Evolutionary conservation across 768 basidiomycete species (phyloP).

Genomic region (Chlorophyllum brunneum): DNA sequence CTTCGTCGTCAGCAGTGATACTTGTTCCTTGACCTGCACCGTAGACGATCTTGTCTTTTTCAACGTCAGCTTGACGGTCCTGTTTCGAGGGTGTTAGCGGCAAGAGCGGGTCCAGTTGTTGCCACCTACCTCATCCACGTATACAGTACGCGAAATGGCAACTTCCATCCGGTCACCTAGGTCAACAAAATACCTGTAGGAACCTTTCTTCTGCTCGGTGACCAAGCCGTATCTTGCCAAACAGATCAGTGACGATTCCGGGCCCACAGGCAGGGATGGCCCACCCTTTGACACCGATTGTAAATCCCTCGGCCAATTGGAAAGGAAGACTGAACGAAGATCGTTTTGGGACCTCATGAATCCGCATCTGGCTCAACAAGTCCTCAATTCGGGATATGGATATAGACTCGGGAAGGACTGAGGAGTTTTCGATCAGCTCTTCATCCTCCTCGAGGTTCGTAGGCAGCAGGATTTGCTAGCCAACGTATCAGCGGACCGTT

Average conservation of each 20-base stretch:
- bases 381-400: constrained; percentile 79
- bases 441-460: constrained; percentile 51
- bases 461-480: constrained; percentile 59
- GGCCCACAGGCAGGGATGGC: constrained; percentile 15
- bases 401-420: constrained; percentile 60
- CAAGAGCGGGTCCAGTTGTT: background rate
- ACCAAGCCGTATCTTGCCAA: constrained; percentile 75
- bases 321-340: constrained; percentile 81
- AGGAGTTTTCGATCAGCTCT: constrained; percentile 36
- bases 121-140: constrained; percentile 66
- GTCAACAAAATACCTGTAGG: constrained; percentile 81
- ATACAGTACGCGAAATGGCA: constrained; percentile 63
- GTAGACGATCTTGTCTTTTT: constrained; percentile 42
- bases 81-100: constrained; percentile 16
- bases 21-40: constrained; percentile 36
- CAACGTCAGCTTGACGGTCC: constrained; percentile 44
- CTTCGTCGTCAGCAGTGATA: constrained; percentile 35
- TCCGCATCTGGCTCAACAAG: constrained; percentile 73
- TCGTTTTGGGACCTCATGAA: constrained; percentile 80
- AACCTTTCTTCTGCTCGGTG: constrained; percentile 82
- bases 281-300: constrained; percentile 81
- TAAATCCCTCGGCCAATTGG: constrained; percentile 66
- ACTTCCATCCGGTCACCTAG: constrained; percentile 76
- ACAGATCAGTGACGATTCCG: background rate
- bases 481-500: background rate